A percentile compares a stretch with the other conserved stretches of the same genome.
phyloP scores from a whole-genome alignment of 345 rosid genomes.

The Boechera stricta region DNA sequence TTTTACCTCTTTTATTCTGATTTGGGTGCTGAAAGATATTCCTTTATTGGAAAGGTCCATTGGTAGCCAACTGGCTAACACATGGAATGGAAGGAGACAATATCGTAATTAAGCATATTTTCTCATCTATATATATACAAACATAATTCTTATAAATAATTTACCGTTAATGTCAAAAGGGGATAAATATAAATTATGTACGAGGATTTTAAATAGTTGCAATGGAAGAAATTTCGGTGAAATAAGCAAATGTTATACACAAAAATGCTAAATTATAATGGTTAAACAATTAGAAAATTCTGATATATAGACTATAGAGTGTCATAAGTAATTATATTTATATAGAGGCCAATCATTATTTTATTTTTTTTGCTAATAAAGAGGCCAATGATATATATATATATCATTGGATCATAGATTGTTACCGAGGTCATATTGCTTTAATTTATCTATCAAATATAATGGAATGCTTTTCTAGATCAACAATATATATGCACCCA shows the following conservation, averaged over 20 bases:
- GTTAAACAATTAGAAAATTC: not conserved
- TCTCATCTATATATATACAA: not conserved
- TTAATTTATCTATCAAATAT: not conserved
- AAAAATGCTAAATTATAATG: not conserved
- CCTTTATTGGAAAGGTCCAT: slow-evolving; percentile 33
- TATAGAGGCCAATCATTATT: not conserved
- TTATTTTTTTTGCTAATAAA: not conserved
- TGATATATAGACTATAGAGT: not conserved
- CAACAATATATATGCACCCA: not conserved
- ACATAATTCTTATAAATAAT: not conserved
- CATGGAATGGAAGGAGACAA: slow-evolving; percentile 44
- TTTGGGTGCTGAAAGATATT: slow-evolving; percentile 43
- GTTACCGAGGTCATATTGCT: not conserved
- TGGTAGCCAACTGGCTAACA: slow-evolving; percentile 51
- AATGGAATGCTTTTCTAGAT: not conserved
- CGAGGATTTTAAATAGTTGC: not conserved
- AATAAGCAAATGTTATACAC: not conserved
- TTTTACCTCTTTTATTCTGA: not conserved
- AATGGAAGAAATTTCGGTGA: not conserved
- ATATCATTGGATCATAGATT: not conserved
- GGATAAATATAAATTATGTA: not conserved
- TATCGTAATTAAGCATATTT: slow-evolving; percentile 8
- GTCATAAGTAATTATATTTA: not conserved
- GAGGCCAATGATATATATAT: not conserved
- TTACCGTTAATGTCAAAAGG: not conserved